Conservation (phyloP, 2,329 filamentous ascomycete genomes). For the Colletotrichum sp. region DNA sequence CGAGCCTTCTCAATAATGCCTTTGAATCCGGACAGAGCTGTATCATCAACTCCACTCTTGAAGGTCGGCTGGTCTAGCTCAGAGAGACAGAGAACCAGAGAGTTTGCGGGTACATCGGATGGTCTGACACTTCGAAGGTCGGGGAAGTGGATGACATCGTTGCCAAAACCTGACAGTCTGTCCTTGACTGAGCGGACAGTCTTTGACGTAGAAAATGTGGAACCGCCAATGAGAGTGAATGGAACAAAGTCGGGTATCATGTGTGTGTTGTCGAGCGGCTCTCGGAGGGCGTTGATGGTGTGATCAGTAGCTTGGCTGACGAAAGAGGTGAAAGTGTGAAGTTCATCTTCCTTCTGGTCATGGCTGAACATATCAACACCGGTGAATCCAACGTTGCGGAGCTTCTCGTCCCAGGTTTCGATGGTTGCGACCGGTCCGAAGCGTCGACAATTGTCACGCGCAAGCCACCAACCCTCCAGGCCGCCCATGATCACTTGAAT, state of each 20-base stretch:
- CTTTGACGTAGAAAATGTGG: neutral
- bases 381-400: neutral
- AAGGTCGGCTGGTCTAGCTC: neutral
- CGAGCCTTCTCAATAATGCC: neutral
- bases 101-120: neutral
- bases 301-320: neutral
- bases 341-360: neutral
- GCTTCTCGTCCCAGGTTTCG: neutral
- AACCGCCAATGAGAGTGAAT: neutral
- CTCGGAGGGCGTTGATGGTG: neutral
- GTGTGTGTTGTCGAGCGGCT: neutral
- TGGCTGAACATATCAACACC: neutral
- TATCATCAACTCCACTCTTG: neutral
- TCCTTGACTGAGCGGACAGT: neutral
- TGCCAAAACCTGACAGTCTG: neutral
- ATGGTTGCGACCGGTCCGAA: neutral
- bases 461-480: neutral
- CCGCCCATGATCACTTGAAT: conserved; percentile 1
- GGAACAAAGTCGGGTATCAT: neutral
- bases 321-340: neutral
- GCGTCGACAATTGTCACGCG: neutral
- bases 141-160: neutral
- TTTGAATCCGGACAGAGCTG: neutral
- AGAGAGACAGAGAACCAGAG: neutral
- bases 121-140: neutral